These are phyloP conservation scores for Jamesozyma hellenica DNA, from an alignment of 805 yeast genomes.

Conservation along the genomic window DNA sequence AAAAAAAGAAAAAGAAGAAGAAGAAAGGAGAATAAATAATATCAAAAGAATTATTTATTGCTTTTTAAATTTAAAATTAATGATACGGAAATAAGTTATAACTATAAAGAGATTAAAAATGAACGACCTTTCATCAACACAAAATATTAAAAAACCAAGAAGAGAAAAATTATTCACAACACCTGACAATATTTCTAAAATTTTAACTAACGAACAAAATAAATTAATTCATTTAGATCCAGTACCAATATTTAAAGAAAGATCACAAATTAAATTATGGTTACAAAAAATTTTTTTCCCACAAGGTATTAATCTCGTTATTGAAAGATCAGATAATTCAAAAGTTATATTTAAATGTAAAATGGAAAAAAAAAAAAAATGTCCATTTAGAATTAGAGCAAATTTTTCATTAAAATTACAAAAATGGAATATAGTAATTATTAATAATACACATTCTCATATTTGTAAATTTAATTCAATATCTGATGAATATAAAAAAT, in stretches of 20 bases:
- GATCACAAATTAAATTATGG: conserved; percentile 52
- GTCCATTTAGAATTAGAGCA: conserved; percentile 58
- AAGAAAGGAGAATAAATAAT: no score
- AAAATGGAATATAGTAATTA: conserved; percentile 50
- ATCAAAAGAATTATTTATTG: no score
- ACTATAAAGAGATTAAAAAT: conserved; percentile 23
- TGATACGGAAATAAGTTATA: no score
- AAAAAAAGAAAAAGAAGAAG: no score
- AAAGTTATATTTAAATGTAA: conserved; percentile 55
- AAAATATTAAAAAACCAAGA: neutral
- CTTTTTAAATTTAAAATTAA: no score
- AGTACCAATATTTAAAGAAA: conserved; percentile 31
- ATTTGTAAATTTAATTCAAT: conserved; percentile 28
- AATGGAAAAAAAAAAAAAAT: conserved; percentile 30
- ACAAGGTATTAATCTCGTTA: conserved; percentile 44
- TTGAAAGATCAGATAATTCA: conserved; percentile 49
- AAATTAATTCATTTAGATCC: conserved; percentile 30
- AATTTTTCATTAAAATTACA: conserved; percentile 42
- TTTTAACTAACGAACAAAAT: conserved; percentile 21
- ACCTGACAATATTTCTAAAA: conserved; percentile 8
- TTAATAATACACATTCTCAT: conserved; percentile 52
- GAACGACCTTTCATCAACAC: neutral
- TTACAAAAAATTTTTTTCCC: conserved; percentile 36
- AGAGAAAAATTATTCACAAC: conserved; percentile 6
- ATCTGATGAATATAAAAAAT: conserved; percentile 27